These are phyloP conservation scores for Nannochloropsis salina DNA, from an alignment of 108 stramenopile genomes.

Conservation along the genomic window DNA sequence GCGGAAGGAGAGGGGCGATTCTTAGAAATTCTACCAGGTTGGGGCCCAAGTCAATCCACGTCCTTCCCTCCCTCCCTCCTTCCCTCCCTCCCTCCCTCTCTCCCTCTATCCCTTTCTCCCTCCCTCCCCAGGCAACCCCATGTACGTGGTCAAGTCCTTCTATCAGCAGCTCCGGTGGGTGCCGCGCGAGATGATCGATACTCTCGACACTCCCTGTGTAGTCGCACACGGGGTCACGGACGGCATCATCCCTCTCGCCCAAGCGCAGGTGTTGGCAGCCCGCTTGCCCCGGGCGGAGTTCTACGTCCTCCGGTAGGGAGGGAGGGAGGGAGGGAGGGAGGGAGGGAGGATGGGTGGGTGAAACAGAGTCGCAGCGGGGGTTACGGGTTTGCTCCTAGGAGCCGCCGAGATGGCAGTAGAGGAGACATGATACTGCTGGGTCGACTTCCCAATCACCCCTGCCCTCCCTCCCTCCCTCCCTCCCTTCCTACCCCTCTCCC, in stretches of 20 bases:
- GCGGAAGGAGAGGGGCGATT: too few relatives aligned
- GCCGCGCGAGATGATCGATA: neutral
- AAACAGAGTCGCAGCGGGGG: neutral
- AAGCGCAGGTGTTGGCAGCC: neutral
- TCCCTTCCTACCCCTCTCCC: neutral
- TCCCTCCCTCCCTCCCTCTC: too few relatives aligned
- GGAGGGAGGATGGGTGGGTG: neutral
- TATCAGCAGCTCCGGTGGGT: neutral
- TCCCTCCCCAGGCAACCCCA: constrained; percentile 3
- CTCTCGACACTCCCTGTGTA: neutral
- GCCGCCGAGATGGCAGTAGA: too few relatives aligned
- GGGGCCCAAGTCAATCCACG: too few relatives aligned
- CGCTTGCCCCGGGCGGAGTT: neutral
- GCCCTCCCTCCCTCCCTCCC: neutral
- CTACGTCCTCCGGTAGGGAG: neutral
- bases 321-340: neutral
- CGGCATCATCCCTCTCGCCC: neutral
- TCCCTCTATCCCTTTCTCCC: neutral
- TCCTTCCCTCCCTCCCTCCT: too few relatives aligned
- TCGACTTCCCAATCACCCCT: neutral
- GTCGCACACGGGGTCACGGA: neutral
- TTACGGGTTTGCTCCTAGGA: too few relatives aligned
- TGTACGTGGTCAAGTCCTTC: neutral
- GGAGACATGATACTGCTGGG: too few relatives aligned
- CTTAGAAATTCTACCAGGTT: too few relatives aligned